A percentile compares a stretch with the other conserved stretches of the same genome.
phyloP scores from a whole-genome alignment of 768 basidiomycete species.

The Auriscalpium microsporum region DNA sequence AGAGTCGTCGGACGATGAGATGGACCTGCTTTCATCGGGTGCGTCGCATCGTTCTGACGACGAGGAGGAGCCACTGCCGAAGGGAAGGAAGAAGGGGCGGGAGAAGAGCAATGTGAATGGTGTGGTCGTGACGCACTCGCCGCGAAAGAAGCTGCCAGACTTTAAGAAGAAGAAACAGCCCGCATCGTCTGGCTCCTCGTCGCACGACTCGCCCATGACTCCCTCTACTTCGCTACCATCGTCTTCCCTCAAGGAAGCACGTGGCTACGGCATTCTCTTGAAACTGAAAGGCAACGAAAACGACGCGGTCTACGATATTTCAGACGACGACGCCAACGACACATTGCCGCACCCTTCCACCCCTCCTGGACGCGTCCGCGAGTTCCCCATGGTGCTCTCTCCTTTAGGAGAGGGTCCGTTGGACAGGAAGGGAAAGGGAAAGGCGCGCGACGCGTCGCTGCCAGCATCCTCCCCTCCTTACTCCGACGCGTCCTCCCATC shows the following conservation, averaged over 20 bases:
- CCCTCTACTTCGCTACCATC: not conserved
- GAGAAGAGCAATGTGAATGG: not conserved
- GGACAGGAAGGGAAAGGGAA: not conserved
- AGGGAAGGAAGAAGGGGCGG: not conserved
- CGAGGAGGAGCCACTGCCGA: not conserved
- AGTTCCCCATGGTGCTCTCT: too few relatives aligned
- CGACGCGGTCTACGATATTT: not conserved
- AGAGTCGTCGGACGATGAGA: not conserved
- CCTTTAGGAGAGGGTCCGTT: too few relatives aligned
- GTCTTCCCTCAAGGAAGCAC: not conserved
- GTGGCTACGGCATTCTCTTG: not conserved
- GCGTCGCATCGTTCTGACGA: not conserved
- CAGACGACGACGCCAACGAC: not conserved
- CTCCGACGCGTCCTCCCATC: not conserved
- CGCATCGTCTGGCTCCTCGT: conserved; percentile 1
- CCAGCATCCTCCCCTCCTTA: too few relatives aligned
- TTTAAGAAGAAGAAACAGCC: conserved; percentile 9
- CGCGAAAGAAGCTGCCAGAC: conserved; percentile 6
- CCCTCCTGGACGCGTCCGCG: too few relatives aligned
- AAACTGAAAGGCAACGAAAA: not conserved
- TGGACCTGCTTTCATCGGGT: not conserved
- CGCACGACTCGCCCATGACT: not conserved
- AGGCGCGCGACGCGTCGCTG: not conserved
- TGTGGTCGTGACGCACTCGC: not conserved
- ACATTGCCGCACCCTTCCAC: too few relatives aligned